Conservation (phyloP, 371 early-diverging fungal species). For the Haplosporangium sp. region DNA sequence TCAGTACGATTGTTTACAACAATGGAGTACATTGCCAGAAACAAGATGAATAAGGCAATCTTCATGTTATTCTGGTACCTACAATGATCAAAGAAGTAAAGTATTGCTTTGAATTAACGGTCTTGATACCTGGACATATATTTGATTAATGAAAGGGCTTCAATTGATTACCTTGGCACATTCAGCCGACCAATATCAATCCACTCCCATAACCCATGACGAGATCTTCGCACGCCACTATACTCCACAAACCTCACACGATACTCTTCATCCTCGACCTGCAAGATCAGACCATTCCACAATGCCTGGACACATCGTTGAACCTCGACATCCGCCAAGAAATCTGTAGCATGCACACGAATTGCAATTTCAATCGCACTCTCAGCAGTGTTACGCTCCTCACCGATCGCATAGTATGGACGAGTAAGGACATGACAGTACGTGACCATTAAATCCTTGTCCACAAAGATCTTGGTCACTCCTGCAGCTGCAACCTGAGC, state of each 20-base stretch:
- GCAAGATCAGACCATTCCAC: constrained; percentile 56
- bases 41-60: constrained; percentile 51
- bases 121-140: too few relatives aligned
- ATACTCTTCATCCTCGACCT: constrained; percentile 47
- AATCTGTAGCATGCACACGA: constrained; percentile 55
- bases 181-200: constrained; percentile 48
- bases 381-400: constrained; percentile 49
- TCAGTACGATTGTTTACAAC: constrained; percentile 47
- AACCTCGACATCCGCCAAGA: constrained; percentile 55
- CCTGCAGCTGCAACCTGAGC: constrained; percentile 40
- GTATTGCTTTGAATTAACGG: neutral
- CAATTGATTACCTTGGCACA: constrained; percentile 46
- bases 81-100: neutral
- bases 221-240: constrained; percentile 36
- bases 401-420: constrained; percentile 35
- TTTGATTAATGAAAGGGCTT: too few relatives aligned
- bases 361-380: constrained; percentile 56
- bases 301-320: constrained; percentile 57
- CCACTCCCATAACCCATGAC: constrained; percentile 40
- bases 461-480: constrained; percentile 46
- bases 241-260: constrained; percentile 55
- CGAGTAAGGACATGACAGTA: constrained; percentile 51
- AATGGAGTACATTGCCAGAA: constrained; percentile 49
- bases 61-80: constrained; percentile 57
- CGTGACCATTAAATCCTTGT: constrained; percentile 47